phyloP scores from a whole-genome alignment of 257 asterid species.

The Fraxinus pennsylvanica region DNA sequence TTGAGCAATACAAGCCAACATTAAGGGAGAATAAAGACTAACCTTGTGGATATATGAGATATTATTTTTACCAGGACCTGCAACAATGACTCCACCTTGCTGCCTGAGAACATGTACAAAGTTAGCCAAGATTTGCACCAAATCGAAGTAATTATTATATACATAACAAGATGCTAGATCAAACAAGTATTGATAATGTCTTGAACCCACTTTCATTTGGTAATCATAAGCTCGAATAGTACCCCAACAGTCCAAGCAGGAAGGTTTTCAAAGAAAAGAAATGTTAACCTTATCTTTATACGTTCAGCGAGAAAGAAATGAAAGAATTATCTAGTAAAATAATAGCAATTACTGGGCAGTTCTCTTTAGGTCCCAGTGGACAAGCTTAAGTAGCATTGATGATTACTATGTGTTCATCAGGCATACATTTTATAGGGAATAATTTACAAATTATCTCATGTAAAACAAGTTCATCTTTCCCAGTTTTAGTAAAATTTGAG shows the following conservation, averaged over 20 bases:
- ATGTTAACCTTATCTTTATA: background rate
- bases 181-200: background rate
- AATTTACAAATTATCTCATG: background rate
- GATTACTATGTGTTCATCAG: background rate
- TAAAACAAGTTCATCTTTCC: background rate
- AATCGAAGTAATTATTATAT: background rate
- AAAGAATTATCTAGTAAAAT: background rate
- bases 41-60: constrained; percentile 85
- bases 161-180: background rate
- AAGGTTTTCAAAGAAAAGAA: background rate
- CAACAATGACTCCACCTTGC: constrained; percentile 93
- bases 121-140: constrained; percentile 5
- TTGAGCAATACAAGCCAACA: background rate
- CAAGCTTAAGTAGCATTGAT: background rate
- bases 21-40: constrained; percentile 20
- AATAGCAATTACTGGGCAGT: background rate
- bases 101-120: constrained; percentile 54
- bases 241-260: background rate
- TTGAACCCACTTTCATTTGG: background rate
- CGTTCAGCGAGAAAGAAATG: background rate
- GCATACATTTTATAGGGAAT: background rate
- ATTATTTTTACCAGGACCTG: constrained; percentile 87
- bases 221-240: background rate
- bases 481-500: background rate
- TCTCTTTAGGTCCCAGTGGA: background rate